A percentile compares a stretch with the other conserved stretches of the same genome.
These are phyloP conservation scores for Saxispiralis lemnorum DNA, from an alignment of 495 filamentous ascomycete genomes.

Conservation along the genomic window DNA sequence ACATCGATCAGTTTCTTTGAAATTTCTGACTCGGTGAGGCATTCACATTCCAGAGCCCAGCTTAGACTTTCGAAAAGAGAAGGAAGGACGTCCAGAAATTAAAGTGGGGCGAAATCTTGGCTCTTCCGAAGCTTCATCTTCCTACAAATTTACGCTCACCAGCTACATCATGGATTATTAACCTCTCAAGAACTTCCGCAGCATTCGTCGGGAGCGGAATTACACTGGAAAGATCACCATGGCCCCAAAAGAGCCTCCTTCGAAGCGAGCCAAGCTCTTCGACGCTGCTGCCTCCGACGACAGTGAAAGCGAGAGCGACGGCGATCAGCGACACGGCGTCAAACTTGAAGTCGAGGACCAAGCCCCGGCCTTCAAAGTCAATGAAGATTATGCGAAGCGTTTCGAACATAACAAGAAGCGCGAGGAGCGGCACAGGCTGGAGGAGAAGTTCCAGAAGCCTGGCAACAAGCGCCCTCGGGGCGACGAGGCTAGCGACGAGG, in stretches of 20 bases:
- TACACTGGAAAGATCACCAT: no score
- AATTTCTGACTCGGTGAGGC: no score
- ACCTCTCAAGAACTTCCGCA: no score
- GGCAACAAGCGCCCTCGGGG: background rate
- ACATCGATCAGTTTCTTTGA: no score
- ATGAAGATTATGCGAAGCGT: slow-evolving; percentile 69
- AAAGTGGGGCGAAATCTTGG: slow-evolving; percentile 4
- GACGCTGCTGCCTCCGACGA: slow-evolving; percentile 4
- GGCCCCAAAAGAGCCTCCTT: slow-evolving; percentile 3
- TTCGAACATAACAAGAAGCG: slow-evolving; percentile 96
- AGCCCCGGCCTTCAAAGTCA: slow-evolving; percentile 46
- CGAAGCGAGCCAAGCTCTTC: slow-evolving; percentile 14
- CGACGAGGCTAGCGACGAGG: slow-evolving; percentile 29
- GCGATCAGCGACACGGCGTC: background rate
- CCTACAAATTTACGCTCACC: background rate
- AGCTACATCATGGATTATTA: background rate
- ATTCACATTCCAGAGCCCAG: no score
- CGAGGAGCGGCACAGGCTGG: slow-evolving; percentile 68
- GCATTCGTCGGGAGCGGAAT: no score
- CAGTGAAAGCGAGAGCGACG: slow-evolving; percentile 1
- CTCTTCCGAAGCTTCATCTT: background rate
- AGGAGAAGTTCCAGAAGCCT: slow-evolving; percentile 21
- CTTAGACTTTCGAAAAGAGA: background rate
- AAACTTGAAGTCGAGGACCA: background rate
- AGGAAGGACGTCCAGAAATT: background rate